These are phyloP conservation scores for Cryptococcus wingfieldii DNA, from an alignment of 1,284 basidiomycete species.

Conservation along the genomic window DNA sequence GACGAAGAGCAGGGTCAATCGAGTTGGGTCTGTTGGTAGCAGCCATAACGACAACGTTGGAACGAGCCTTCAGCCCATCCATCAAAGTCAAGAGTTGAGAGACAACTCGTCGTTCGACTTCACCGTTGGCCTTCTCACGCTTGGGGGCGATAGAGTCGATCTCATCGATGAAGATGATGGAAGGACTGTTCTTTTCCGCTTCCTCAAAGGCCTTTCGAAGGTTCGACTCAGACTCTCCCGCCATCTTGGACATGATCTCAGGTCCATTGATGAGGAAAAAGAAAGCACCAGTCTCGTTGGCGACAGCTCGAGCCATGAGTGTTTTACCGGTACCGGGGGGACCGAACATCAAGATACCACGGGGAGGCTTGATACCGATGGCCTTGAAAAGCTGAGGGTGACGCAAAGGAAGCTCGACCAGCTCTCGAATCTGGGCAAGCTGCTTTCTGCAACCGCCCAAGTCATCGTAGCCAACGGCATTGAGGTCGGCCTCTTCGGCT, in stretches of 20 bases:
- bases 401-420: conserved; percentile 94
- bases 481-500: conserved; percentile 95
- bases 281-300: conserved; percentile 99
- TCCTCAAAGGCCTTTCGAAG: conserved; percentile 97
- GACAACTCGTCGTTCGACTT: conserved; percentile 98
- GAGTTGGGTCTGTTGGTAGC: conserved; percentile 97
- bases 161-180: conserved; percentile 97
- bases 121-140: conserved; percentile 99
- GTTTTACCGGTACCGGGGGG: conserved; percentile 98
- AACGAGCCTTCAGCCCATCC: conserved; percentile 97
- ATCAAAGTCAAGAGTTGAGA: conserved; percentile 97
- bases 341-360: conserved; percentile 94
- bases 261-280: conserved; percentile 99
- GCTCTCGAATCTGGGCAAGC: conserved; percentile 93
- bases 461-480: conserved; percentile 97
- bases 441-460: conserved; percentile 99
- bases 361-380: conserved; percentile 99
- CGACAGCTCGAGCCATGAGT: conserved; percentile 97
- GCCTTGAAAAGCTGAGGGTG: conserved; percentile 99
- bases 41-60: conserved; percentile 99
- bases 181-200: conserved; percentile 99
- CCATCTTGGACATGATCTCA: conserved; percentile 99
- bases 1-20: conserved; percentile 94
- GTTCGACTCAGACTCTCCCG: conserved; percentile 96
- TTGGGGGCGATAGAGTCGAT: conserved; percentile 99